Evolutionary conservation across 2,329 filamentous ascomycete genomes (phyloP), one percentile per base, ranked within the genome.

Genomic region (Aspergillus proliferans): DNA sequence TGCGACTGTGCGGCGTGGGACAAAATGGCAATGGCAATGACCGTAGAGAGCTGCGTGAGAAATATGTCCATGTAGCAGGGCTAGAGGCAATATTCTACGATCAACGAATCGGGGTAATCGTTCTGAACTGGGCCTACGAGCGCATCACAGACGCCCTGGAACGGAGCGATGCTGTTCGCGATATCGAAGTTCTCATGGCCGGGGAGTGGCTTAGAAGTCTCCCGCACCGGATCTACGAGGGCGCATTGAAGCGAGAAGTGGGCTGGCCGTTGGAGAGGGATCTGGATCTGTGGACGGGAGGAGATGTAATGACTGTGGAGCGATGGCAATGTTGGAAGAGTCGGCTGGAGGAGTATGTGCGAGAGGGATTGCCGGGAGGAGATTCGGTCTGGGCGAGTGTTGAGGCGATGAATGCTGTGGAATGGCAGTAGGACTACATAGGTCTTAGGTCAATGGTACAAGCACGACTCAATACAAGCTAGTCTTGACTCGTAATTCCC

Each of bases 341-440:
- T n/a, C 40, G 21, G 19, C 19, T 26, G 40, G 40, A 26, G 21
- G 21, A 24, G 40, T 42, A 42, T 10, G 40, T 24, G 12, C 19
- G 9, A 42, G 40, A 42, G 19, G 19, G 40, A 26, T 15, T 42
- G 19, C 19, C n/a, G 21, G 19, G 21, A 14, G 21, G 1, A 22
- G 21, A 42, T 26, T 42, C 40, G 22, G 40, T 42, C 26, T 6
- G 19, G 21, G 9, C 21, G n/a, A 26, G 1, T 22, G 12, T 26
- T 15, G 1, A 42, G 22, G 40, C 21, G 2, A 42, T 42, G 40
- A 6, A 26, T 42, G 40, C 15, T 40, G 38, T 40, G n/a, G 18
- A 40, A 34, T 34, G 65, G n/a, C 19, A 21, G 19, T 21, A 21
- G 19, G 19, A 21, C 19, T 2, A 21, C 4, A 21, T 21, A 21